Base-by-base conservation (phyloP, 208 protist genomes). In the Trypanosoma mega region DNA sequence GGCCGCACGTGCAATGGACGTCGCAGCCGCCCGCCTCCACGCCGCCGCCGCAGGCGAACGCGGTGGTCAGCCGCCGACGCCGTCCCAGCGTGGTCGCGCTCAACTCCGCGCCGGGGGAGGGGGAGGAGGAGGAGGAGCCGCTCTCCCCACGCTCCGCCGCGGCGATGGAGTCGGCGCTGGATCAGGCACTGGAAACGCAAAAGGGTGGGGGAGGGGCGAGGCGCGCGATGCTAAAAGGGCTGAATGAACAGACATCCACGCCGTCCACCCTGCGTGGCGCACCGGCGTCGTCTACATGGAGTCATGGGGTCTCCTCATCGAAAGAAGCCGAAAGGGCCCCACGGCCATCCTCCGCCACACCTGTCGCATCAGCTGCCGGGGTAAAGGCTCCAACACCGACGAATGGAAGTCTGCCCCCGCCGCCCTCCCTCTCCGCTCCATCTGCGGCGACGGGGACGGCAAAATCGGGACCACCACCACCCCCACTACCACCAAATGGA, bases 401-500 rank as follows among this genome's bases (percentile, higher is more conserved):
- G n/a, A n/a, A n/a, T n/a, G n/a, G n/a, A n/a, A n/a, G n/a, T n/a
- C n/a, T n/a, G n/a, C n/a, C n/a, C n/a, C n/a, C n/a, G n/a, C 21
- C 59, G 49, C 49, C 61, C 8, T 2, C 53, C 18, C 27, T 59
- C n/a, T 67, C 51, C 51, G 61, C 57, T 41, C 21, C 43, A n/a
- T 41, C 51, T 12, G 2, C 43, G 5, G 3, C 29, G 30, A 26
- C 20, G 61, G 12, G 44, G 59, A 47, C 23, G 21, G 5, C 30
- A 33, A 26, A 30, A 26, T 6, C 2, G 27, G 20, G 43, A 34
- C 16, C 34, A 54, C 36, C 41, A 52, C 46, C 53, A 16, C 56
- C 54, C 18, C 31, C 33, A 2, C 41, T 49, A 26, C 62, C 65
- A 24, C 60, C 70, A 31, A 48, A 70, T 56, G 57, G 49, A 1